phyloP scores from a whole-genome alignment of 495 filamentous ascomycete species.

The Daldinia decipiens region DNA sequence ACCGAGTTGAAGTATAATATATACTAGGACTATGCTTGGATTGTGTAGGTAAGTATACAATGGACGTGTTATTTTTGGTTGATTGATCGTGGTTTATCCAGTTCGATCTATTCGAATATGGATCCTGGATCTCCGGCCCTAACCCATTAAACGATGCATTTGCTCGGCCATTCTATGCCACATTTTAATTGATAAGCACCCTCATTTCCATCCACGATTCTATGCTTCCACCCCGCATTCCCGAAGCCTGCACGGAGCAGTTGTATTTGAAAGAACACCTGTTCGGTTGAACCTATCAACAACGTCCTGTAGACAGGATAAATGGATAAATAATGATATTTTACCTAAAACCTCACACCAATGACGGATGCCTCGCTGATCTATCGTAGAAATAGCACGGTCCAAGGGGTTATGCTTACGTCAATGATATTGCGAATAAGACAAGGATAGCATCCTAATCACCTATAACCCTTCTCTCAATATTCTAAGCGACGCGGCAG shows the following conservation, averaged over 20 bases:
- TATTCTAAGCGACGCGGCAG: slow-evolving; percentile 30
- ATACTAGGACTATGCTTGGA: neutral
- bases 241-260: neutral
- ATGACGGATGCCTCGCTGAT: neutral
- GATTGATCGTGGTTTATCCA: no score
- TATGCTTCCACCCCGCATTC: slow-evolving; percentile 20
- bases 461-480: slow-evolving; percentile 6
- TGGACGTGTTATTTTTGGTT: no score
- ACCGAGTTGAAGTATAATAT: neutral
- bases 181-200: neutral
- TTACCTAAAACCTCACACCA: slow-evolving; percentile 14
- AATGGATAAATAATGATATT: slow-evolving; percentile 22
- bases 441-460: slow-evolving; percentile 31
- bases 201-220: slow-evolving; percentile 10
- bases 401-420: slow-evolving; percentile 21
- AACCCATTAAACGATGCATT: no score
- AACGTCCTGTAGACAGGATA: slow-evolving; percentile 11
- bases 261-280: neutral
- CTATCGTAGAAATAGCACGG: slow-evolving; percentile 1
- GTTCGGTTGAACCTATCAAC: neutral
- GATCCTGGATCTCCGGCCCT: neutral
- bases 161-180: neutral
- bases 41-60: no score
- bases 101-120: neutral
- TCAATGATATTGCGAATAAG: slow-evolving; percentile 17